Evolutionary conservation across 2,329 filamentous ascomycete species (phyloP).

Genomic region (Trichoderma sp.): DNA sequence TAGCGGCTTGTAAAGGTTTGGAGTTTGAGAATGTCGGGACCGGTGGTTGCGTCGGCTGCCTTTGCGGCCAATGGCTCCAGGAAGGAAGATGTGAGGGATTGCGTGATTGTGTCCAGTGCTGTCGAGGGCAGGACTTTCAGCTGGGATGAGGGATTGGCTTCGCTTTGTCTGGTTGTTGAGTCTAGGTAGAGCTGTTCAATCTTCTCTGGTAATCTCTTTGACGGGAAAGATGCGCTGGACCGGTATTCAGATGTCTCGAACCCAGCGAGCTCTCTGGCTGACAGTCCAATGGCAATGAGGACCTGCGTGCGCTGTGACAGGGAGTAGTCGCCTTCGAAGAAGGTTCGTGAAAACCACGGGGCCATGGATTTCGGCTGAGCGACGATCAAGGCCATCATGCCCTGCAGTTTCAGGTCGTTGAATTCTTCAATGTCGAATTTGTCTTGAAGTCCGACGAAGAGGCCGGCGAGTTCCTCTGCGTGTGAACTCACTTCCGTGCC

Average conservation of each 20-base stretch:
- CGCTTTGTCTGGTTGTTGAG: slow-evolving; percentile 37
- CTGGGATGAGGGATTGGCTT: slow-evolving; percentile 38
- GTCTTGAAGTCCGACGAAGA: slow-evolving; percentile 81
- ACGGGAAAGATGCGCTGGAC: slow-evolving; percentile 67
- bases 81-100: slow-evolving; percentile 69
- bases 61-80: slow-evolving; percentile 80
- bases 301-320: slow-evolving; percentile 81
- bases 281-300: slow-evolving; percentile 79
- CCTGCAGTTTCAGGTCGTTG: slow-evolving; percentile 72
- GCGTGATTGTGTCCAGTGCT: slow-evolving; percentile 70
- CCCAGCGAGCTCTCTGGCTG: slow-evolving; percentile 83
- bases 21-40: slow-evolving; percentile 84
- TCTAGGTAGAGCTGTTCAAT: slow-evolving; percentile 72
- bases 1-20: slow-evolving; percentile 76
- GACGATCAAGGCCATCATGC: slow-evolving; percentile 79
- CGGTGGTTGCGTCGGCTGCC: slow-evolving; percentile 77
- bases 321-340: slow-evolving; percentile 92
- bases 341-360: slow-evolving; percentile 80
- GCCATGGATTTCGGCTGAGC: slow-evolving; percentile 78
- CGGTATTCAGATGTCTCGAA: slow-evolving; percentile 63
- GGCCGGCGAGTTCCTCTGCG: slow-evolving; percentile 75
- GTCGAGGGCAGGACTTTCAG: slow-evolving; percentile 59
- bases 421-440: slow-evolving; percentile 83
- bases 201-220: slow-evolving; percentile 73
- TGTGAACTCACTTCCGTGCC: slow-evolving; percentile 88